These are phyloP conservation scores for Globisporangium rhizosaccharum DNA, from an alignment of 352 stramenopile species.

Conservation along the genomic window DNA sequence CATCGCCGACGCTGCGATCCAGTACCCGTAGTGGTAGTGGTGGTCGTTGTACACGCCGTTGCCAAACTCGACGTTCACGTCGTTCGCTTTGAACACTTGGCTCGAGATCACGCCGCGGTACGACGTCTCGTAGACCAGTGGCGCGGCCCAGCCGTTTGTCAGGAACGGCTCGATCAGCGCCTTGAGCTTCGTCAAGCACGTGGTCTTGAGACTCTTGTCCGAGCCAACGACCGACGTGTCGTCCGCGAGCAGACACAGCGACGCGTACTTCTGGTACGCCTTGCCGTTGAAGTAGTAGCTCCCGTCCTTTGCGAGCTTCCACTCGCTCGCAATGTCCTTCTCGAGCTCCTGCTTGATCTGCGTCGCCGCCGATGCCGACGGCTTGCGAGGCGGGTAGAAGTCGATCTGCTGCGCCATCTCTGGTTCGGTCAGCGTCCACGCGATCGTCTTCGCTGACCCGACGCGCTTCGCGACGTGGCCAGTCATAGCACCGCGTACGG, in stretches of 20 bases:
- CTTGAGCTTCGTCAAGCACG: constrained; percentile 61
- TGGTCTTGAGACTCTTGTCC: constrained; percentile 28
- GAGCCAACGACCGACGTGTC: constrained; percentile 49
- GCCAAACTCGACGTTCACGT: constrained; percentile 70
- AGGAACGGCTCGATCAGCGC: constrained; percentile 45
- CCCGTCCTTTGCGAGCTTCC: constrained; percentile 36
- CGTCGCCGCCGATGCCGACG: constrained; percentile 19
- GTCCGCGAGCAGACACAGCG: constrained; percentile 66
- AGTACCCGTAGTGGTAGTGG: constrained; percentile 77
- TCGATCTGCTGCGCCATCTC: constrained; percentile 46
- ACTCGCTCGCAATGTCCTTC: constrained; percentile 46
- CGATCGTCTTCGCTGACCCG: constrained; percentile 8
- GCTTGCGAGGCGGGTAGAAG: constrained; percentile 44
- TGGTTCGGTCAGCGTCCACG: constrained; percentile 49
- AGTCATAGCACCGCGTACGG: constrained; percentile 47
- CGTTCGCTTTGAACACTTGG: constrained; percentile 47
- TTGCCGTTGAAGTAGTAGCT: constrained; percentile 84
- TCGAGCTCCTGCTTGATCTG: constrained; percentile 38
- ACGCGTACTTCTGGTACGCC: constrained; percentile 69
- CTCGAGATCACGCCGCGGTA: constrained; percentile 55
- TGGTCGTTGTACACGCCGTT: constrained; percentile 79
- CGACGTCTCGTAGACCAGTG: constrained; percentile 57
- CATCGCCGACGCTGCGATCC: constrained; percentile 53
- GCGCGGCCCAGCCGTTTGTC: constrained; percentile 59
- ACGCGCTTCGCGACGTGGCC: constrained; percentile 21